Evolutionary conservation across 192 early-diverging fungal species (phyloP), one percentile per base, ranked within the genome.

Genomic region (Rhizophagus prolifer): DNA sequence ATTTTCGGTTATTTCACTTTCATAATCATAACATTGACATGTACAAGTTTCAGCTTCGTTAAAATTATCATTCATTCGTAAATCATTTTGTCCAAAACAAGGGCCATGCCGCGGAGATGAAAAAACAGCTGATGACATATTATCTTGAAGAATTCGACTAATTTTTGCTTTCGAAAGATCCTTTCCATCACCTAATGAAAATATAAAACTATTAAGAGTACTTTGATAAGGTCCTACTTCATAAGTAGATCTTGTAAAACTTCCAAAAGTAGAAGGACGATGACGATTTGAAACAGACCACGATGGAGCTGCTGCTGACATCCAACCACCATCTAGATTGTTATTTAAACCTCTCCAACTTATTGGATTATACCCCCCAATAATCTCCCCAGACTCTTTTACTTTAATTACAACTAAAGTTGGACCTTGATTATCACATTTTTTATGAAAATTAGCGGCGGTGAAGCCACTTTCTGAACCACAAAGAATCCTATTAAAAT

Each of bases 31-130:
- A 26, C 70, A 71, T 71, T 71, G 46, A 58, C 46, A 71, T 25
- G 70, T 58, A 54, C 70, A 71, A 13, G 41, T 71, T 9, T n/a
- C 70, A 10, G 70, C n/a, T 19, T 28, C 26, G 8, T 66, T 66
- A 66, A 66, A 66, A 66, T 36, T 58, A 50, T 71, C 70, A 58
- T 47, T 71, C 70, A 71, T 71, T 58, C 50, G 41, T 26, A 71
- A 71, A 71, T 71, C 70, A 10, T 21, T 58, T 58, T 58, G 70
- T 19, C 70, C 70, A 54, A 71, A 71, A 58, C 70, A 71, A 19
- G 70, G 70, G 0, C 70, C 70, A 58, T 34, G 70, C 44, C 47
- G 38, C 1, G 38, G 70, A 30, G 70, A 71, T 30, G 70, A 71
- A 71, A 26, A 71, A 54, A 71, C 70, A 25, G 70, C 70, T 13